Conservation (phyloP, 805 yeast genomes). For the Diddensiella transvaalensis region DNA sequence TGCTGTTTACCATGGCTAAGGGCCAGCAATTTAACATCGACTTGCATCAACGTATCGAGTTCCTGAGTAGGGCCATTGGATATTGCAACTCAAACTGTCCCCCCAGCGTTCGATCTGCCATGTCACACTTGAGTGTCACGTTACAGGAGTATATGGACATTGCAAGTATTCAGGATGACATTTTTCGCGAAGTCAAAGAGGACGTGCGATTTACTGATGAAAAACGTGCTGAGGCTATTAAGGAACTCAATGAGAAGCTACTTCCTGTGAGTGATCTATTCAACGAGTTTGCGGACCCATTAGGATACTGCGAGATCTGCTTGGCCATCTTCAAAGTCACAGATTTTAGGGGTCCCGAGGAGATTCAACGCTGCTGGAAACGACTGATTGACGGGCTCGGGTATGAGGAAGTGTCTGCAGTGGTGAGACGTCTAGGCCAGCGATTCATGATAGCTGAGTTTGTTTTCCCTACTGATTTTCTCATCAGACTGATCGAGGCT, state of each 20-base stretch:
- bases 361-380: conserved; percentile 77
- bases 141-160: conserved; percentile 82
- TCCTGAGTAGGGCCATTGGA: conserved; percentile 86
- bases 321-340: conserved; percentile 74
- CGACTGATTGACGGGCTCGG: conserved; percentile 46
- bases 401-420: conserved; percentile 37
- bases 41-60: conserved; percentile 76
- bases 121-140: conserved; percentile 62
- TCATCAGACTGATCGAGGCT: conserved; percentile 62
- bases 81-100: conserved; percentile 84
- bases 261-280: conserved; percentile 72
- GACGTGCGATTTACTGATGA: conserved; percentile 40
- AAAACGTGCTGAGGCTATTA: conserved; percentile 49
- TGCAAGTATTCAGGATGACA: conserved; percentile 77
- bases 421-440: conserved; percentile 51
- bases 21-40: conserved; percentile 63
- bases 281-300: conserved; percentile 82
- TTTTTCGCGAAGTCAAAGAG: conserved; percentile 37
- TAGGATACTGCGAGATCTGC: conserved; percentile 82
- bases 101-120: conserved; percentile 69
- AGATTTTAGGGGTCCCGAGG: conserved; percentile 81
- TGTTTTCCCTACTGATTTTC: conserved; percentile 73
- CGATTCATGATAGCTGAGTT: conserved; percentile 64
- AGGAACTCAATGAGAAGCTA: conserved; percentile 59
- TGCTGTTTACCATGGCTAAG: conserved; percentile 66